phyloP scores from a whole-genome alignment of 768 basidiomycete species.

The Tremella yokohamensis region DNA sequence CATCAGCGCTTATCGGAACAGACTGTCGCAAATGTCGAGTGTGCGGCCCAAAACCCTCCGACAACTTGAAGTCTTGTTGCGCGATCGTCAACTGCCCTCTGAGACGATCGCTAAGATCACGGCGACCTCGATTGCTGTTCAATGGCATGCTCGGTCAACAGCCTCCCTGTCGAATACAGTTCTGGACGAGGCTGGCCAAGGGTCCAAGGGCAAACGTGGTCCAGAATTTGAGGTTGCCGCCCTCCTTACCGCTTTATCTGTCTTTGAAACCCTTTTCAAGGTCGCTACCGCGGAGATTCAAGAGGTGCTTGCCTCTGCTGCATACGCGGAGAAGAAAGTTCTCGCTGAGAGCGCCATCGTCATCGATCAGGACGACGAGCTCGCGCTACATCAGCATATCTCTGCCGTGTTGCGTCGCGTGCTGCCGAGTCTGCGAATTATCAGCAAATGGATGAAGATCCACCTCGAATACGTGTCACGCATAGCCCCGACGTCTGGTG shows the following conservation, averaged over 20 bases:
- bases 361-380: slow-evolving; percentile 41
- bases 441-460: slow-evolving; percentile 79
- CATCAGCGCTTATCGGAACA: slow-evolving; percentile 13
- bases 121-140: slow-evolving; percentile 70
- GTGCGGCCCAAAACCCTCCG: slow-evolving; percentile 27
- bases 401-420: slow-evolving; percentile 80
- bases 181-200: not conserved
- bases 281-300: not conserved
- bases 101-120: slow-evolving; percentile 73
- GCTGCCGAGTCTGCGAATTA: slow-evolving; percentile 78
- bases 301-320: not conserved
- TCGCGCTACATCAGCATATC: slow-evolving; percentile 54
- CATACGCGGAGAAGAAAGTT: slow-evolving; percentile 40
- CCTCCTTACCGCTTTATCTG: not conserved
- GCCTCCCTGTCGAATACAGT: slow-evolving; percentile 10
- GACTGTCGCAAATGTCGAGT: slow-evolving; percentile 26
- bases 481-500: slow-evolving; percentile 39
- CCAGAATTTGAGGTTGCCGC: slow-evolving; percentile 2
- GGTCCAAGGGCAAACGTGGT: not conserved
- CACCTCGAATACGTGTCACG: slow-evolving; percentile 68
- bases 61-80: slow-evolving; percentile 57
- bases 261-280: slow-evolving; percentile 2
- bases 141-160: slow-evolving; percentile 68
- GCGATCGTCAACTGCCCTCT: slow-evolving; percentile 62
- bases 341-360: no score